A percentile compares a stretch with the other conserved stretches of the same genome.
Conservation (phyloP, 179 eudicot genomes). For the Dionaea muscipula region DNA sequence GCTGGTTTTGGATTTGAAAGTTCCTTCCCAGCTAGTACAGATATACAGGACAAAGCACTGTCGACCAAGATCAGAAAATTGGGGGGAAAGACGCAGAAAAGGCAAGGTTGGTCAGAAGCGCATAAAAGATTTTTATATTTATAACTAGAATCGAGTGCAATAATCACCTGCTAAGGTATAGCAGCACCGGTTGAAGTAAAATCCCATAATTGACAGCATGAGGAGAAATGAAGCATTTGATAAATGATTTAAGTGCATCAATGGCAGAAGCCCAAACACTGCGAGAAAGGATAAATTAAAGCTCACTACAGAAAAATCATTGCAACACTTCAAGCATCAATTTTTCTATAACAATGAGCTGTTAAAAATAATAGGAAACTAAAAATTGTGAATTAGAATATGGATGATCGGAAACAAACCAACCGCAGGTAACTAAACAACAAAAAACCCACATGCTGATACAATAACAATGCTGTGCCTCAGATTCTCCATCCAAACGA, state of each 20-base stretch:
- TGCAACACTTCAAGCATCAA: background rate
- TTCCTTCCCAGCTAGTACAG: conserved; percentile 46
- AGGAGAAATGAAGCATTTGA: conserved; percentile 66
- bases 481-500: too few species aligned
- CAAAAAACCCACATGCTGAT: background rate
- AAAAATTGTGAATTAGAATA: background rate
- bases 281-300: conserved; percentile 8
- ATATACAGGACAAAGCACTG: conserved; percentile 67
- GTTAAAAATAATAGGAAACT: background rate
- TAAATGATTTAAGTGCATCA: conserved; percentile 81
- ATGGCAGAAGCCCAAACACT: conserved; percentile 84
- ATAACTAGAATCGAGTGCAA: background rate
- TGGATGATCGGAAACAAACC: background rate
- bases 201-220: conserved; percentile 51
- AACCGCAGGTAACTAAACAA: background rate
- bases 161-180: conserved; percentile 71
- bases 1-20: conserved; percentile 40
- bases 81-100: conserved; percentile 7
- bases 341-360: background rate
- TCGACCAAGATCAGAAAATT: conserved; percentile 17
- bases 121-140: background rate
- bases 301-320: too few species aligned
- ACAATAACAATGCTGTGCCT: too few species aligned
- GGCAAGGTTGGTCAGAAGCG: background rate
- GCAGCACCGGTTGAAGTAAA: conserved; percentile 86